Conservation (phyloP, 768 basidiomycete genomes). For the Pisolithus orientalis region DNA sequence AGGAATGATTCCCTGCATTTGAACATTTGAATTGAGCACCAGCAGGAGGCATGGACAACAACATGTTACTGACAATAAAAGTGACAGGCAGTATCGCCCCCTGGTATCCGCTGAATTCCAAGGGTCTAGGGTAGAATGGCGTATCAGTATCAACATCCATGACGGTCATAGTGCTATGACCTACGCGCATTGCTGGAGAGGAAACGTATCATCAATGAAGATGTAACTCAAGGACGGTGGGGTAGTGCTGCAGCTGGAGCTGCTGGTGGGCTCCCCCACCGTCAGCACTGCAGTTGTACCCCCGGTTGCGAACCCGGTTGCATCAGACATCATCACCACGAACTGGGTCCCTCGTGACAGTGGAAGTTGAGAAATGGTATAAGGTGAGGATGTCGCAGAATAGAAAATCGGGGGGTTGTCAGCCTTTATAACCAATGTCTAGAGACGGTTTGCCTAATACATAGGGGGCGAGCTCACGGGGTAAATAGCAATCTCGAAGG, state of each 20-base stretch:
- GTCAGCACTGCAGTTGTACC: too few relatives aligned
- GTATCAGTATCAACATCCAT: not conserved
- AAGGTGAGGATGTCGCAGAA: too few relatives aligned
- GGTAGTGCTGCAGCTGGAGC: conserved; percentile 4
- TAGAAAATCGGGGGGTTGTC: conserved; percentile 22
- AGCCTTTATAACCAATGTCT: conserved; percentile 31
- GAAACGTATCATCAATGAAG: conserved; percentile 45
- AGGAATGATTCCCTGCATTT: conserved; percentile 52
- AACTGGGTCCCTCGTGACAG: too few relatives aligned
- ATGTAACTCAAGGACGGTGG: conserved; percentile 50
- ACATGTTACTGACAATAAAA: too few relatives aligned
- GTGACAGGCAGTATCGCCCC: too few relatives aligned
- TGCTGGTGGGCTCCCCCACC: too few relatives aligned
- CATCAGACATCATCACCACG: too few relatives aligned
- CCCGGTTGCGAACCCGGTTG: too few relatives aligned
- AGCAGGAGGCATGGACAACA: not conserved
- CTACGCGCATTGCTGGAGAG: conserved; percentile 22
- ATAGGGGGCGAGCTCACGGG: conserved; percentile 35
- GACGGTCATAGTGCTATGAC: conserved; percentile 4
- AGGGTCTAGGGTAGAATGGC: not conserved
- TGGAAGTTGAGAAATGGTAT: too few relatives aligned
- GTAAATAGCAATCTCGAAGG: conserved; percentile 23
- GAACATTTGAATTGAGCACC: not conserved
- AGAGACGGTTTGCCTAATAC: not conserved
- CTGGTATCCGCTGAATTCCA: too few relatives aligned